phyloP scores from a whole-genome alignment of 805 yeast species.

The Starmerella lactis-condensi region DNA sequence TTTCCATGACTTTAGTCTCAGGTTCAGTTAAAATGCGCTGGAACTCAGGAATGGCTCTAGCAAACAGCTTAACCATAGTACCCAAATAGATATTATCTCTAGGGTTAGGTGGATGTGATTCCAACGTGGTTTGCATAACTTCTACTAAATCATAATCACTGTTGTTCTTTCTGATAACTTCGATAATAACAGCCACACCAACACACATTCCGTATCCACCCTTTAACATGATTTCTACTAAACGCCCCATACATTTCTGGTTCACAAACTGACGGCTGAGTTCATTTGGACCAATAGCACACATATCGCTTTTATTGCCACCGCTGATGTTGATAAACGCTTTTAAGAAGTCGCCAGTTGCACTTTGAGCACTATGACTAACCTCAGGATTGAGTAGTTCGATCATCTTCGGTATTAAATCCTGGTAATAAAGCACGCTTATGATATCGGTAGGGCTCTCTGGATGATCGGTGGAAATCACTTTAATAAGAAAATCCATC shows the following conservation, averaged over 20 bases:
- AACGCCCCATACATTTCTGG: slow-evolving; percentile 40
- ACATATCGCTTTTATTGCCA: slow-evolving; percentile 71
- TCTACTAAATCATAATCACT: slow-evolving; percentile 88
- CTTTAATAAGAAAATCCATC: slow-evolving; percentile 78
- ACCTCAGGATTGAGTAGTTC: slow-evolving; percentile 50
- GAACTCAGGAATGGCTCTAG: slow-evolving; percentile 54
- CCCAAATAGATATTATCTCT: slow-evolving; percentile 90
- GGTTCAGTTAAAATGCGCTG: slow-evolving; percentile 36
- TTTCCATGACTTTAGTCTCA: slow-evolving; percentile 27
- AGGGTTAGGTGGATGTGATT: slow-evolving; percentile 79
- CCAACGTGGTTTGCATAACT: slow-evolving; percentile 61
- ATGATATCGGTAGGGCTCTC: slow-evolving; percentile 77
- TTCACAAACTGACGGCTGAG: slow-evolving; percentile 80
- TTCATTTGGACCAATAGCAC: slow-evolving; percentile 91
- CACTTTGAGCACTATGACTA: slow-evolving; percentile 61
- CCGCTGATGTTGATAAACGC: slow-evolving; percentile 90
- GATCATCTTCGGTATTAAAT: slow-evolving; percentile 53
- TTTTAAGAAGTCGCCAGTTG: slow-evolving; percentile 87
- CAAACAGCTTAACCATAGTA: slow-evolving; percentile 57
- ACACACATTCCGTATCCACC: slow-evolving; percentile 74
- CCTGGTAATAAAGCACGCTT: slow-evolving; percentile 52
- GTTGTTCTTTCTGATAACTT: slow-evolving; percentile 83
- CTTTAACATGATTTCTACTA: slow-evolving; percentile 58
- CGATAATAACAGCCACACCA: slow-evolving; percentile 88
- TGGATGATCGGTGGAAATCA: slow-evolving; percentile 82